Percentiles rank a stretch among this genome's conserved stretches.
Evolutionary conservation across 1,284 basidiomycete genomes (phyloP).

Genomic region (Sanghuangporus sanghuang): DNA sequence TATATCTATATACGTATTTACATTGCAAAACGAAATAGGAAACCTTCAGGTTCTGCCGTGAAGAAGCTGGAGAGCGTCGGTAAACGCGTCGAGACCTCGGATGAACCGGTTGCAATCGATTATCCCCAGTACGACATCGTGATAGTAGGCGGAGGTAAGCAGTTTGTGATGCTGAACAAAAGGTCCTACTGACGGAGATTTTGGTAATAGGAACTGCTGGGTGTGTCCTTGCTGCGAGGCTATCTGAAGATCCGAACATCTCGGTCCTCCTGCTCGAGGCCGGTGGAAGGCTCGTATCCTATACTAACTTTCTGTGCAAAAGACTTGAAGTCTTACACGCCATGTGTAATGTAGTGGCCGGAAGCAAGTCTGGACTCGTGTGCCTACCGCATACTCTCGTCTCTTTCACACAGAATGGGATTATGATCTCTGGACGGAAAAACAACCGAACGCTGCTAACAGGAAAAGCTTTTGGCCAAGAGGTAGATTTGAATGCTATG

Average conservation of each 20-base stretch:
- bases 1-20: background rate
- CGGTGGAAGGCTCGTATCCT: slow-evolving; percentile 16
- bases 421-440: slow-evolving; percentile 11
- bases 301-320: background rate
- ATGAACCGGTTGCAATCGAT: background rate
- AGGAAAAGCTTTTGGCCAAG: slow-evolving; percentile 16
- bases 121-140: slow-evolving; percentile 17
- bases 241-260: slow-evolving; percentile 32
- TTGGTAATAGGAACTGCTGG: slow-evolving; percentile 29
- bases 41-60: background rate
- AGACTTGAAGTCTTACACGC: background rate
- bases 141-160: slow-evolving; percentile 19
- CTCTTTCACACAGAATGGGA: slow-evolving; percentile 9
- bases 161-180: background rate
- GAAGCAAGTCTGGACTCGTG: background rate
- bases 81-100: background rate
- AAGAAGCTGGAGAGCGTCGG: slow-evolving; percentile 5
- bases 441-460: slow-evolving; percentile 11
- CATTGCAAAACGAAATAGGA: background rate
- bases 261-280: slow-evolving; percentile 23
- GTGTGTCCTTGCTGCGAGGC: slow-evolving; percentile 35
- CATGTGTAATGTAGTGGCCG: slow-evolving; percentile 3
- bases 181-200: background rate
- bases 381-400: slow-evolving; percentile 5
- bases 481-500: background rate